Evolutionary conservation across 129 eudicot genomes (phyloP).

Genomic region (Ambrosia artemisiifolia): DNA sequence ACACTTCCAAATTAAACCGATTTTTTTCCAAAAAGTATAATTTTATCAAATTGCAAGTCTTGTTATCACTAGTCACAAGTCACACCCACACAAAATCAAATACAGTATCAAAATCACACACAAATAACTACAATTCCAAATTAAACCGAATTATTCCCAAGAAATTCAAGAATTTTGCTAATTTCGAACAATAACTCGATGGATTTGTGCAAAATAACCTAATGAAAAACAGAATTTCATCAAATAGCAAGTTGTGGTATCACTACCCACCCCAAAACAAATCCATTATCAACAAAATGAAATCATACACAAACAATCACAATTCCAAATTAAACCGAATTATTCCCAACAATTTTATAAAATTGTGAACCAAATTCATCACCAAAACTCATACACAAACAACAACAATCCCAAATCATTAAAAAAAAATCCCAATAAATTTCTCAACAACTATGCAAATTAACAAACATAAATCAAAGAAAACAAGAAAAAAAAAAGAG

Average conservation of each 20-base stretch:
- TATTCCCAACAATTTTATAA: background rate
- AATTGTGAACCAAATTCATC: background rate
- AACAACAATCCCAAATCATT: background rate
- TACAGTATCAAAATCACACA: background rate
- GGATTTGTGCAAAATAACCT: background rate
- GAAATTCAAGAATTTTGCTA: background rate
- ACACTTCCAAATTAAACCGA: background rate
- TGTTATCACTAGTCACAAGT: background rate
- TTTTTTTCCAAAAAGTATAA: background rate
- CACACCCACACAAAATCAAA: background rate
- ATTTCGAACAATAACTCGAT: background rate
- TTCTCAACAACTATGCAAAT: background rate
- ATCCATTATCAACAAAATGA: background rate
- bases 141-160: background rate
- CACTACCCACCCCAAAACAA: background rate
- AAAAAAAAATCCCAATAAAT: background rate
- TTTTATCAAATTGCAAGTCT: background rate
- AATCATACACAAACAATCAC: slow-evolving; percentile 2
- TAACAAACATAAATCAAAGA: background rate
- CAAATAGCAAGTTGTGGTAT: background rate
- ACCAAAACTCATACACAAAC: background rate
- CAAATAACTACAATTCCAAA: background rate
- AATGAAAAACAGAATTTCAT: background rate
- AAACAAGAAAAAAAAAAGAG: no score
- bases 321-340: background rate